Percentiles rank a stretch among this genome's conserved stretches.
phyloP scores from a whole-genome alignment of 352 stramenopile species.

The Globisporangium polare region DNA sequence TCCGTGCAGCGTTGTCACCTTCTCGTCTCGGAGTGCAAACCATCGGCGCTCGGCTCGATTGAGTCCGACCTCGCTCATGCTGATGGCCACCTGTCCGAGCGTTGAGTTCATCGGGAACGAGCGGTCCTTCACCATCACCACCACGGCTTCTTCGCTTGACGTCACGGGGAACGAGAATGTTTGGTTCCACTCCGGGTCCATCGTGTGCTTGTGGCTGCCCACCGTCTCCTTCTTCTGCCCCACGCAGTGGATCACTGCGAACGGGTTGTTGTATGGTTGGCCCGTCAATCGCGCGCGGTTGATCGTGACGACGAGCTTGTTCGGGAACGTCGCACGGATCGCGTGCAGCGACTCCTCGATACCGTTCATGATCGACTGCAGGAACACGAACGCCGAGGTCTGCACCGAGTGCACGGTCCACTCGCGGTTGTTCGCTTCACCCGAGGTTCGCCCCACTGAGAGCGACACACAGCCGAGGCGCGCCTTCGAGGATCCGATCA shows the following conservation, averaged over 20 bases:
- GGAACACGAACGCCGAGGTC: constrained; percentile 84
- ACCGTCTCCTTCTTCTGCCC: constrained; percentile 87
- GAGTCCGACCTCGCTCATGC: constrained; percentile 75
- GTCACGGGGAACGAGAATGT: constrained; percentile 87
- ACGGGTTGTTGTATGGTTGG: constrained; percentile 87
- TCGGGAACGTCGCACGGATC: constrained; percentile 81
- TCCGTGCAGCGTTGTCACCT: constrained; percentile 46
- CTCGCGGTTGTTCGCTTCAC: constrained; percentile 68
- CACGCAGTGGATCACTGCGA: constrained; percentile 71
- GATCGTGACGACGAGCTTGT: constrained; percentile 89
- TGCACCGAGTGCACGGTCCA: constrained; percentile 86
- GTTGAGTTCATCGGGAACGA: constrained; percentile 74
- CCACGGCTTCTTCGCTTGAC: constrained; percentile 61
- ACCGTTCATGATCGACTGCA: constrained; percentile 70
- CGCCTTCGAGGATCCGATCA: constrained; percentile 69
- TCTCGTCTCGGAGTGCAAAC: constrained; percentile 79
- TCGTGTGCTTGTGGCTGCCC: constrained; percentile 84
- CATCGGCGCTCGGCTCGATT: constrained; percentile 78
- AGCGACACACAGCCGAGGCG: constrained; percentile 72
- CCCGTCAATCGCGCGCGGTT: constrained; percentile 78
- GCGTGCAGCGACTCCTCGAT: constrained; percentile 74
- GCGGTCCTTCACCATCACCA: constrained; percentile 70
- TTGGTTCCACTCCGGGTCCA: constrained; percentile 89
- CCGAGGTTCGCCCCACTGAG: constrained; percentile 68
- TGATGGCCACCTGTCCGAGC: constrained; percentile 67